These are phyloP conservation scores for Rheum nobile DNA, from an alignment of 148 eudicot species.

Conservation along the genomic window DNA sequence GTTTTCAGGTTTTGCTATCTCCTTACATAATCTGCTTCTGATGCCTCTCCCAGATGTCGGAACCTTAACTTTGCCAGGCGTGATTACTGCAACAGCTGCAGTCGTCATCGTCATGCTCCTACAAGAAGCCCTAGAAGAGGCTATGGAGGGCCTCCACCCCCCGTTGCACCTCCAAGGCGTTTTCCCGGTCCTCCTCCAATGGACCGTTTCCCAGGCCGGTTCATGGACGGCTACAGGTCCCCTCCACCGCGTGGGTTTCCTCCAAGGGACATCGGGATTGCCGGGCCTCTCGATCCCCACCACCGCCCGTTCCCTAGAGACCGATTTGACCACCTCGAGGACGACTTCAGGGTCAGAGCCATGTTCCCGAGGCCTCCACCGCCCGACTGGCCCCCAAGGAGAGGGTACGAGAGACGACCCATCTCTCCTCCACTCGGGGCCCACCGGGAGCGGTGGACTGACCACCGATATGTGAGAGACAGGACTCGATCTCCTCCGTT, in stretches of 20 bases:
- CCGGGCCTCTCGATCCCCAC: constrained; percentile 23
- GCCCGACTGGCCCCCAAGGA: constrained; percentile 43
- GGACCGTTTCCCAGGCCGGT: constrained; percentile 60
- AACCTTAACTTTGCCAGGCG: constrained; percentile 92
- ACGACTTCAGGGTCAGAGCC: constrained; percentile 50
- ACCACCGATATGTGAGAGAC: constrained; percentile 50
- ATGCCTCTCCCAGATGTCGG: constrained; percentile 46
- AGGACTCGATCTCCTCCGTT: constrained; percentile 42
- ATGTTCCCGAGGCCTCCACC: constrained; percentile 59
- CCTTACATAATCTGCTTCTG: neutral
- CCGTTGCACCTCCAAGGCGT: constrained; percentile 41
- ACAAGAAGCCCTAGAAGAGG: constrained; percentile 59
- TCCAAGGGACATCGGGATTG: constrained; percentile 55
- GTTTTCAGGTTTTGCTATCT: neutral
- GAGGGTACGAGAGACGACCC: constrained; percentile 60
- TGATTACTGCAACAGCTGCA: constrained; percentile 78
- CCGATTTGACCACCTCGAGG: constrained; percentile 53
- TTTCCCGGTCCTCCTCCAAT: constrained; percentile 55
- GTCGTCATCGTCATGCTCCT: constrained; percentile 47
- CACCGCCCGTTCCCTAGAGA: constrained; percentile 55
- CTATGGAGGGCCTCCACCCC: constrained; percentile 59
- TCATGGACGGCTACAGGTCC: constrained; percentile 54
- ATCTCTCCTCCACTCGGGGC: constrained; percentile 30
- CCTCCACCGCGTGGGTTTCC: constrained; percentile 29
- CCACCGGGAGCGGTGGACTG: constrained; percentile 49